phyloP scores from a whole-genome alignment of 345 rosid genomes.

The Corymbia maculata region DNA sequence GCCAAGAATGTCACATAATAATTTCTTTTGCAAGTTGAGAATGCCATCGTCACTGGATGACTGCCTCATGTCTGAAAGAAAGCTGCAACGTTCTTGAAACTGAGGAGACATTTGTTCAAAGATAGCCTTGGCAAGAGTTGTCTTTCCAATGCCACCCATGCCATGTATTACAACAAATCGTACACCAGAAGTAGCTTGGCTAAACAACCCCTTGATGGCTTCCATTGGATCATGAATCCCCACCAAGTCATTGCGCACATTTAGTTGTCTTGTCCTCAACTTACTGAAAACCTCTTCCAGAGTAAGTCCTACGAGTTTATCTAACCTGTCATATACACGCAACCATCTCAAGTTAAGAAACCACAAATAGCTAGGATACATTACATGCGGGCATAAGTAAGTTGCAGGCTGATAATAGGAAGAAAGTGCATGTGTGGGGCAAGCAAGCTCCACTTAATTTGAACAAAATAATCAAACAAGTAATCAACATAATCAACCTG shows the following conservation, averaged over 20 bases:
- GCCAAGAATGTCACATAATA: background rate
- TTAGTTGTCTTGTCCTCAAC: background rate
- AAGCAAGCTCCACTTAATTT: background rate
- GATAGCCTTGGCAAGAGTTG: conserved; percentile 2
- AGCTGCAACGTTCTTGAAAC: conserved; percentile 8
- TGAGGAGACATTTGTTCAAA: background rate
- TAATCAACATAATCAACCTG: background rate
- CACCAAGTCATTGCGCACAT: background rate
- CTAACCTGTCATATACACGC: background rate
- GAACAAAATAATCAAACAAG: background rate
- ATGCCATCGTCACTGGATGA: background rate
- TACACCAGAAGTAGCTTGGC: background rate
- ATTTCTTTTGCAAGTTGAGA: conserved; percentile 1
- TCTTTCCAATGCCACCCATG: conserved; percentile 6
- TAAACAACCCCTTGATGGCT: background rate
- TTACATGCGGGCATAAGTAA: background rate
- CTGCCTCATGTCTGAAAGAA: conserved; percentile 2
- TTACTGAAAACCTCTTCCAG: background rate
- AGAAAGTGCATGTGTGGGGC: background rate
- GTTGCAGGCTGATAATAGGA: background rate
- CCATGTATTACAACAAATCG: conserved; percentile 7
- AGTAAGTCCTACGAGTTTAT: background rate
- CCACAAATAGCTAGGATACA: background rate
- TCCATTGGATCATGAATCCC: background rate
- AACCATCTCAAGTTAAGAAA: background rate